A percentile compares a stretch with the other conserved stretches of the same genome.
These are phyloP conservation scores for Hypoxylon sp. DNA, from an alignment of 2,329 filamentous ascomycete species.

Conservation along the genomic window DNA sequence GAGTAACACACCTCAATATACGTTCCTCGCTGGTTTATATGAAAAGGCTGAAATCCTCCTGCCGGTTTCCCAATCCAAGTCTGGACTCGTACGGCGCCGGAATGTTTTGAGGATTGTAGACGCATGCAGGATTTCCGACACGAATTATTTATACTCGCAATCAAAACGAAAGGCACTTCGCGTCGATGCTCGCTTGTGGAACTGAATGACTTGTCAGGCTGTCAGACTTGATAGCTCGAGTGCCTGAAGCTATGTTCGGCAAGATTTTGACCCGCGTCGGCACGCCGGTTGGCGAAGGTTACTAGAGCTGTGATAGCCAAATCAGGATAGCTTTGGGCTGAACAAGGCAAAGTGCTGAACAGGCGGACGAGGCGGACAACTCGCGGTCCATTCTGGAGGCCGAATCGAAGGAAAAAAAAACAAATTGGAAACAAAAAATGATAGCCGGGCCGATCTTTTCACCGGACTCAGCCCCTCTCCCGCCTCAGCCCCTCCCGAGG, in stretches of 20 bases:
- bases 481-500: not conserved
- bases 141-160: not conserved
- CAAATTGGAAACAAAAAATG: no score
- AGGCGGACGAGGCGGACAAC: not conserved
- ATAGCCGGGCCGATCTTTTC: constrained; percentile 7
- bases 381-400: not conserved
- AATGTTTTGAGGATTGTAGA: not conserved
- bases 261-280: not conserved
- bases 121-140: not conserved
- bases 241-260: not conserved
- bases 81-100: not conserved
- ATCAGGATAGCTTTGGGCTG: no score
- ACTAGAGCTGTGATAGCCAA: no score
- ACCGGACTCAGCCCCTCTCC: not conserved
- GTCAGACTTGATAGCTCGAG: no score
- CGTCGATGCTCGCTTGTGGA: constrained; percentile 1
- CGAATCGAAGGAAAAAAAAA: not conserved
- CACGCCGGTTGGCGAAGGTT: not conserved
- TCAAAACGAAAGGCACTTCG: not conserved
- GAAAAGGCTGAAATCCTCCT: not conserved
- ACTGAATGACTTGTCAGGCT: constrained; percentile 12
- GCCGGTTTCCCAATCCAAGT: not conserved
- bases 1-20: constrained; percentile 24
- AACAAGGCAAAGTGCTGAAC: not conserved
- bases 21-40: constrained; percentile 2